Conservation (phyloP, 2,329 filamentous ascomycete genomes). For the Sclerotinia spermophila region DNA sequence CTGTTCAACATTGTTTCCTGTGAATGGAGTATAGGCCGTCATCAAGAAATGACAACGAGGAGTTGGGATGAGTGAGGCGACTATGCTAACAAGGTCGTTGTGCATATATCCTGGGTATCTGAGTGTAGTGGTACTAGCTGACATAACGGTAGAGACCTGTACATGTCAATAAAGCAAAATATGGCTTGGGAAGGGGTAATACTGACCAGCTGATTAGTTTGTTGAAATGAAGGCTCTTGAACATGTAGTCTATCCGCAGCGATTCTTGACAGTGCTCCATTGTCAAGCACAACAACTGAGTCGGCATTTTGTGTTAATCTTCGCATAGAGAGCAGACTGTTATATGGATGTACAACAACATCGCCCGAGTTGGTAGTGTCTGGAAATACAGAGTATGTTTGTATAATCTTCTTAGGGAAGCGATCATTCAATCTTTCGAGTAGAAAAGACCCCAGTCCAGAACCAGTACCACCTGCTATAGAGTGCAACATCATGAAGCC, state of each 20-base stretch:
- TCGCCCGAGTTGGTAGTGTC: conserved; percentile 84
- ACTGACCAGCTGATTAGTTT: conserved; percentile 87
- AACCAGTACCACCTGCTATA: conserved; percentile 94
- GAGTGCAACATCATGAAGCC: conserved; percentile 99
- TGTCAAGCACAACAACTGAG: conserved; percentile 95
- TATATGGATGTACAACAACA: conserved; percentile 97
- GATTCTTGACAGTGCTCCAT: conserved; percentile 88
- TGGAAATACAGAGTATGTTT: conserved; percentile 98
- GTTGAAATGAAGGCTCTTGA: conserved; percentile 91
- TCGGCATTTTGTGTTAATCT: conserved; percentile 93
- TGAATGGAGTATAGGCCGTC: conserved; percentile 98
- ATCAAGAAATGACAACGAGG: conserved; percentile 97
- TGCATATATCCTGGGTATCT: conserved; percentile 99
- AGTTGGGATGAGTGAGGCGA: conserved; percentile 92
- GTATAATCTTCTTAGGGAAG: conserved; percentile 98
- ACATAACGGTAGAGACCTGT: conserved; percentile 93
- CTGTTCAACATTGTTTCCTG: conserved; percentile 91
- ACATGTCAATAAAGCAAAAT: conserved; percentile 24
- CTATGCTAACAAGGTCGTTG: conserved; percentile 95
- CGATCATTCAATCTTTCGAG: conserved; percentile 94
- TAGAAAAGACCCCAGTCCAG: conserved; percentile 90
- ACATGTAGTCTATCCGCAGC: conserved; percentile 92
- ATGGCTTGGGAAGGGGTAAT: neutral
- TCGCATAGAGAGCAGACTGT: conserved; percentile 89
- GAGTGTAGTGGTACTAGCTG: conserved; percentile 91